phyloP scores from a whole-genome alignment of 2,329 filamentous ascomycete genomes.

The Aspergillus sp. region DNA sequence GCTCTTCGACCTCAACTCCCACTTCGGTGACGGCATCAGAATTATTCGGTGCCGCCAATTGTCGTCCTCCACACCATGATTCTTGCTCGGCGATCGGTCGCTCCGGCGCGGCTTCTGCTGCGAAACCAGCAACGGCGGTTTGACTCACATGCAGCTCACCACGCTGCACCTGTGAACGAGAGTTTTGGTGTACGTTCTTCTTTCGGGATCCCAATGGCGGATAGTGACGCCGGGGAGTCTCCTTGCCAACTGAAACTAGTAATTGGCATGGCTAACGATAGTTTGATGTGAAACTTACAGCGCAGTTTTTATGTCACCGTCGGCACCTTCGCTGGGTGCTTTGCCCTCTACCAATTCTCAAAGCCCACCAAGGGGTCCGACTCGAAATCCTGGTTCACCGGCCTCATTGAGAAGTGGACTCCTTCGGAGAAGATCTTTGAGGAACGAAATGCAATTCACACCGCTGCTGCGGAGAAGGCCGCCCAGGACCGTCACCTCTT shows the following conservation, averaged over 20 bases:
- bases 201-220: neutral
- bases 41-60: constrained; percentile 31
- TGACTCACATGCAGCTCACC: constrained; percentile 43
- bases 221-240: constrained; percentile 4
- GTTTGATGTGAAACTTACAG: constrained; percentile 29
- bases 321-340: constrained; percentile 43
- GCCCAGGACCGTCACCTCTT: constrained; percentile 64
- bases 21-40: constrained; percentile 29
- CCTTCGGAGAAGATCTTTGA: constrained; percentile 54
- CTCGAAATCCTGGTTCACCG: constrained; percentile 41
- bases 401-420: constrained; percentile 57
- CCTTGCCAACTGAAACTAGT: constrained; percentile 1
- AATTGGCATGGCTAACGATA: constrained; percentile 17
- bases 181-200: constrained; percentile 44
- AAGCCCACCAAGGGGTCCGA: constrained; percentile 39
- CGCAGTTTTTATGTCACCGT: constrained; percentile 49
- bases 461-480: constrained; percentile 61
- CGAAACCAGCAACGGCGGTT: constrained; percentile 45
- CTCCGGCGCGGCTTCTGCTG: constrained; percentile 38
- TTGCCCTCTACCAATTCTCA: constrained; percentile 43
- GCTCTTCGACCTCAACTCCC: constrained; percentile 21
- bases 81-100: constrained; percentile 41
- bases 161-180: constrained; percentile 47
- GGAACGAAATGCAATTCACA: constrained; percentile 60
- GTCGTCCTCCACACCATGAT: constrained; percentile 39